Percentiles rank a stretch among this genome's conserved stretches.
phyloP scores from a whole-genome alignment of 1,284 basidiomycete genomes.

The Earliella scabrosa region DNA sequence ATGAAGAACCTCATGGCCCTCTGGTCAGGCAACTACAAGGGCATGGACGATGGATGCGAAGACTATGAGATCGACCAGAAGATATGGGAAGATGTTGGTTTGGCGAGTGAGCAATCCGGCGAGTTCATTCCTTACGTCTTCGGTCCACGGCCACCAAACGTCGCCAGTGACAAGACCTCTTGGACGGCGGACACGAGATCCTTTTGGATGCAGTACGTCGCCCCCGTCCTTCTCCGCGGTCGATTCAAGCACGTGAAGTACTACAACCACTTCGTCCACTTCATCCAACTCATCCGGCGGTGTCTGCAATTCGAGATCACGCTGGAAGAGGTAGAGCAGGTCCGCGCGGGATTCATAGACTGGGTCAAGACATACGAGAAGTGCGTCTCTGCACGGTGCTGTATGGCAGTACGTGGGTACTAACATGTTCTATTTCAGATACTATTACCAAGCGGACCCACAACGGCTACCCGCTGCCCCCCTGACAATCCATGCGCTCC shows the following conservation, averaged over 20 bases:
- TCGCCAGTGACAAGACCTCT: slow-evolving; percentile 30
- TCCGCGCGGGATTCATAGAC: slow-evolving; percentile 38
- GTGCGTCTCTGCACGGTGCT: too few species aligned
- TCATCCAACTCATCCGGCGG: slow-evolving; percentile 42
- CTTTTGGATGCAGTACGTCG: slow-evolving; percentile 44
- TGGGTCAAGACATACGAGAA: slow-evolving; percentile 50
- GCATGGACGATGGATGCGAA: slow-evolving; percentile 36
- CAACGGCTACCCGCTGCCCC: slow-evolving; percentile 39
- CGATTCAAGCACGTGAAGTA: slow-evolving; percentile 38
- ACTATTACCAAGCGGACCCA: slow-evolving; percentile 43
- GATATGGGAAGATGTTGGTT: slow-evolving; percentile 46
- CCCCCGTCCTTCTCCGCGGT: slow-evolving; percentile 42
- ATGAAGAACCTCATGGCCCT: slow-evolving; percentile 42
- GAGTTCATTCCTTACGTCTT: slow-evolving; percentile 44
- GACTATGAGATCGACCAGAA: slow-evolving; percentile 33
- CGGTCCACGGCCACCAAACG: slow-evolving; percentile 38
- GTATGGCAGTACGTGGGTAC: too few species aligned
- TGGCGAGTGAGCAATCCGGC: slow-evolving; percentile 33
- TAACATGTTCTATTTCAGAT: slow-evolving; percentile 33
- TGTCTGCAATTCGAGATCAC: slow-evolving; percentile 48
- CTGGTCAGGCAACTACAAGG: slow-evolving; percentile 47
- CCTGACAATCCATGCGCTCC: slow-evolving; percentile 43
- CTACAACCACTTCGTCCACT: slow-evolving; percentile 46
- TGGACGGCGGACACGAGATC: slow-evolving; percentile 39
- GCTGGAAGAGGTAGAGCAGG: slow-evolving; percentile 32